phyloP scores from a whole-genome alignment of 2,329 filamentous ascomycete species.

The Cryphonectria carpinicola region DNA sequence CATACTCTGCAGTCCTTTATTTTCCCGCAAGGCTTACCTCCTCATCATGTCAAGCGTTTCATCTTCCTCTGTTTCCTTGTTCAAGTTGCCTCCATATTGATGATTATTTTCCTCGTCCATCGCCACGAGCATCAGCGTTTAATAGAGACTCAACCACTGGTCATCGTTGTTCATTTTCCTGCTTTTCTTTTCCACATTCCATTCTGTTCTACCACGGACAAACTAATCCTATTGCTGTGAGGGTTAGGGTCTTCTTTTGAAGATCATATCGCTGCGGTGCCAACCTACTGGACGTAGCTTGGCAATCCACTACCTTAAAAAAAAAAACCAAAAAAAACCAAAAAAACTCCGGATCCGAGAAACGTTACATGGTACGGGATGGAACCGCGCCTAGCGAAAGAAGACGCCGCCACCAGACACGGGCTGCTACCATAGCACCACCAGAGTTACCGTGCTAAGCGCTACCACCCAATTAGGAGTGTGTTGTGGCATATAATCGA shows the following conservation, averaged over 20 bases:
- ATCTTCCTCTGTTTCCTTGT: not conserved
- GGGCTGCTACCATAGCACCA: not conserved
- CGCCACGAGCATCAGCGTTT: not conserved
- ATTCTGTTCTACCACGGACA: too few relatives aligned
- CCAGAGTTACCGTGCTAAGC: not conserved
- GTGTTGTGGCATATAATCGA: not conserved
- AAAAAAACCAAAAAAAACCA: too few relatives aligned
- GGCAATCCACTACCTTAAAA: not conserved
- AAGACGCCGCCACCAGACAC: not conserved
- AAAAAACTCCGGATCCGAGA: not conserved
- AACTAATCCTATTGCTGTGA: not conserved
- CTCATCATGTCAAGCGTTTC: not conserved
- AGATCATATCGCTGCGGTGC: not conserved
- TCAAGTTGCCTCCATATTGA: too few relatives aligned
- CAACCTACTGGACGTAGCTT: not conserved
- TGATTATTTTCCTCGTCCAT: not conserved
- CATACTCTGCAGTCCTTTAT: too few relatives aligned
- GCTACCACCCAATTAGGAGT: not conserved
- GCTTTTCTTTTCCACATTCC: too few relatives aligned
- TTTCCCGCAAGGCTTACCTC: too few relatives aligned
- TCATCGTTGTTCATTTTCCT: too few relatives aligned
- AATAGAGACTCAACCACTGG: too few relatives aligned
- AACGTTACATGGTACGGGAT: constrained; percentile 13
- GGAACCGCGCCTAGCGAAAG: not conserved
- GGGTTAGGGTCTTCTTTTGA: not conserved